phyloP scores from a whole-genome alignment of 495 filamentous ascomycete genomes.

The Gamarada debralockiae region DNA sequence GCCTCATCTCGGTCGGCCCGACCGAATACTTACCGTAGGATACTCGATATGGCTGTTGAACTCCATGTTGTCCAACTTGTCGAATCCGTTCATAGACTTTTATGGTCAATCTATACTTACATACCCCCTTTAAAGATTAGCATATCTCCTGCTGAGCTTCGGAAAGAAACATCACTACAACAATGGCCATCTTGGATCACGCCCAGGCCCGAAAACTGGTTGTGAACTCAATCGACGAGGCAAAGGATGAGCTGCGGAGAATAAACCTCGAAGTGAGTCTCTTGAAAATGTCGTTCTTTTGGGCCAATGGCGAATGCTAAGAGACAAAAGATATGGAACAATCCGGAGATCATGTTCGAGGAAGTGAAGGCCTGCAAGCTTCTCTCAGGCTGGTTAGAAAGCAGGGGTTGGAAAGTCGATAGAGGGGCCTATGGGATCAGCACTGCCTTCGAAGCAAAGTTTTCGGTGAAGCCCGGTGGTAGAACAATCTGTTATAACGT shows the following conservation, averaged over 20 bases:
- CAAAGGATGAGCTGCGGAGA: not conserved
- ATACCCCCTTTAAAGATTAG: not conserved
- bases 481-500: slow-evolving; percentile 52
- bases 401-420: slow-evolving; percentile 48
- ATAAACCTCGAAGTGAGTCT: not conserved
- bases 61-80: not conserved
- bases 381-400: slow-evolving; percentile 48
- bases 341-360: slow-evolving; percentile 54
- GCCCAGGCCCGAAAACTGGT: not conserved
- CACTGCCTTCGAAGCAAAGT: slow-evolving; percentile 48
- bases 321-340: slow-evolving; percentile 58
- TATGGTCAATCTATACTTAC: not conserved
- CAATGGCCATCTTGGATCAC: not conserved
- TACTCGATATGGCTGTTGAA: no score
- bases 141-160: not conserved
- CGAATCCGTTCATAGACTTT: not conserved
- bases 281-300: not conserved
- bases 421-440: slow-evolving; percentile 45
- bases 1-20: no score
- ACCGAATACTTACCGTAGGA: no score
- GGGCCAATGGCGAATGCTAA: slow-evolving; percentile 18
- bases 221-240: not conserved
- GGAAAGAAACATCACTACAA: no score
- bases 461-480: slow-evolving; percentile 31
- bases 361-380: slow-evolving; percentile 49